A percentile compares a stretch with the other conserved stretches of the same genome.
Conservation (phyloP, 345 rosid genomes). For the Arabidopsis thaliana region DNA sequence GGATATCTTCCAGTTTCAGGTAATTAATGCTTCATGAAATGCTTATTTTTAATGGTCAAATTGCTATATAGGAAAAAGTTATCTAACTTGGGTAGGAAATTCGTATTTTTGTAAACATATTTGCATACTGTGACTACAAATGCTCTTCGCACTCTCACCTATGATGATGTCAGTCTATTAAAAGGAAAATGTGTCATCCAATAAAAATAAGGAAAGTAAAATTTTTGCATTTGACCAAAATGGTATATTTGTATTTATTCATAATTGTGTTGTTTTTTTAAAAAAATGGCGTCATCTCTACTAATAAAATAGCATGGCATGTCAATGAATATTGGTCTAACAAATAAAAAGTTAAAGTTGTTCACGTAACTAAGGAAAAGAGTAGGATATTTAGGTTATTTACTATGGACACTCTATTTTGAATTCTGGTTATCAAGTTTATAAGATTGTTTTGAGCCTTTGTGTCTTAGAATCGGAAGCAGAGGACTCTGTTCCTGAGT, state of each 20-base stretch:
- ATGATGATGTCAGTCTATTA: not conserved
- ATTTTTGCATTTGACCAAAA: not conserved
- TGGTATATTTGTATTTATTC: not conserved
- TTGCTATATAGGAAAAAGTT: not conserved
- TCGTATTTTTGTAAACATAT: not conserved
- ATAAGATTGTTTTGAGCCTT: not conserved
- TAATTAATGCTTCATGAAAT: not conserved
- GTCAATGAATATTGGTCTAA: not conserved
- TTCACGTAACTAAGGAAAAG: not conserved
- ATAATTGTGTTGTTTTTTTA: not conserved
- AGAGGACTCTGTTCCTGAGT: conserved; percentile 39
- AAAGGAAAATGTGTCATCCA: not conserved
- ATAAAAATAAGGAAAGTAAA: not conserved
- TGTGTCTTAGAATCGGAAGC: conserved; percentile 38
- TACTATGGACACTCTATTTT: not conserved
- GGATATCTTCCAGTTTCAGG: conserved; percentile 38
- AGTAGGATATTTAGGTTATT: not conserved
- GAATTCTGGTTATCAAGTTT: not conserved
- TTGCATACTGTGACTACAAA: not conserved
- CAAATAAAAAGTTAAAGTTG: not conserved
- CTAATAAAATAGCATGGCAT: not conserved
- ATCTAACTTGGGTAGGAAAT: not conserved
- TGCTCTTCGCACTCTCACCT: not conserved
- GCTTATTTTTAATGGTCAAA: not conserved
- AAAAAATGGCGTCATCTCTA: not conserved